A percentile compares a stretch with the other conserved stretches of the same genome.
These are phyloP conservation scores for Ambispora gerdemannii DNA, from an alignment of 192 early-diverging fungal genomes.

Conservation along the genomic window DNA sequence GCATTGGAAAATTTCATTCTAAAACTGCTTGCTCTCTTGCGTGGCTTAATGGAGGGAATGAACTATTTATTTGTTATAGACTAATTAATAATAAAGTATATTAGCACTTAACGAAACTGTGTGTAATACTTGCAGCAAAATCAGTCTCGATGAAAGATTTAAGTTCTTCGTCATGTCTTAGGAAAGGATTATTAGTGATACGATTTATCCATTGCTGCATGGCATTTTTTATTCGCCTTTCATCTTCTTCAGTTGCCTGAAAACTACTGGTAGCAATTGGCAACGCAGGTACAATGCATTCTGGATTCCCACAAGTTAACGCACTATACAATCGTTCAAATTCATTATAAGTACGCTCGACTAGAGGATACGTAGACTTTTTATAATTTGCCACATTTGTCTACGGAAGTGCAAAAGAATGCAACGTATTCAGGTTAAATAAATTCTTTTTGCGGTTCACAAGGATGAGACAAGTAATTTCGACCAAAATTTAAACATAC, in stretches of 20 bases:
- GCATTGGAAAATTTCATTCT: constrained; percentile 6
- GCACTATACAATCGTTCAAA: constrained; percentile 41
- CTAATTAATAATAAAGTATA: not conserved
- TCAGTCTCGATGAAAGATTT: constrained; percentile 46
- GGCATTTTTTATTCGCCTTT: constrained; percentile 29
- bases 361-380: constrained; percentile 35
- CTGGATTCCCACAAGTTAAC: constrained; percentile 40
- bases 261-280: constrained; percentile 38
- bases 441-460: too few species aligned
- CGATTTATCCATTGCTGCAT: constrained; percentile 42
- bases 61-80: constrained; percentile 28
- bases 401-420: constrained; percentile 18
- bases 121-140: constrained; percentile 34
- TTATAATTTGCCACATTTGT: constrained; percentile 43
- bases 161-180: constrained; percentile 43
- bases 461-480: too few species aligned
- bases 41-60: constrained; percentile 38
- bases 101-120: not conserved
- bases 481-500: constrained; percentile 23
- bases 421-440: not conserved
- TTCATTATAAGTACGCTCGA: constrained; percentile 42
- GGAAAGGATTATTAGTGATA: constrained; percentile 36
- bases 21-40: constrained; percentile 31
- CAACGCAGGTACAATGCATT: constrained; percentile 41
- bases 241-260: constrained; percentile 34